A percentile compares a stretch with the other conserved stretches of the same genome.
These are phyloP conservation scores for Saturnispora mendoncae DNA, from an alignment of 805 yeast species.

Conservation along the genomic window DNA sequence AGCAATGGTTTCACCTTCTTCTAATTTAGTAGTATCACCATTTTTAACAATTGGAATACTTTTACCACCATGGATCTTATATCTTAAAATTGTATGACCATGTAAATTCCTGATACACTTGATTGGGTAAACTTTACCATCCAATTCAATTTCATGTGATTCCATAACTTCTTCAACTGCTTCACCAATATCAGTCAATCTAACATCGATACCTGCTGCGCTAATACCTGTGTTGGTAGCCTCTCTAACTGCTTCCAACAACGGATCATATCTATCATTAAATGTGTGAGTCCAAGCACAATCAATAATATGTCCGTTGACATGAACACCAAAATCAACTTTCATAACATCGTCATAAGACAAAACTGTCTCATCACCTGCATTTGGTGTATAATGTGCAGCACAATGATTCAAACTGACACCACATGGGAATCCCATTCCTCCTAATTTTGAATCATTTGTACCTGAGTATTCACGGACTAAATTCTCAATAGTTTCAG, in stretches of 20 bases:
- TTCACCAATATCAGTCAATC: slow-evolving; percentile 91
- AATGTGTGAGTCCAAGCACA: slow-evolving; percentile 91
- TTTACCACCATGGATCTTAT: slow-evolving; percentile 86
- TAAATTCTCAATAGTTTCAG: slow-evolving; percentile 80
- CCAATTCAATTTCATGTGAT: slow-evolving; percentile 82
- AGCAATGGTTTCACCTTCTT: slow-evolving; percentile 96
- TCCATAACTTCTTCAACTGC: slow-evolving; percentile 97
- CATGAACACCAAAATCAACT: slow-evolving; percentile 94
- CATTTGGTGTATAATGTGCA: slow-evolving; percentile 96
- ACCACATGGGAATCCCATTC: slow-evolving; percentile 99
- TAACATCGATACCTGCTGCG: slow-evolving; percentile 92
- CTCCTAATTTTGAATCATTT: slow-evolving; percentile 63
- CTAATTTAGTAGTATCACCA: slow-evolving; percentile 95
- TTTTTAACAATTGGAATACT: slow-evolving; percentile 93
- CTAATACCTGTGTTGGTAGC: slow-evolving; percentile 92
- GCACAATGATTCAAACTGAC: slow-evolving; percentile 88
- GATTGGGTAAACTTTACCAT: slow-evolving; percentile 78
- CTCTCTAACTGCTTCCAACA: slow-evolving; percentile 77
- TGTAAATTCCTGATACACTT: slow-evolving; percentile 86
- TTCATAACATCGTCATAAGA: slow-evolving; percentile 89
- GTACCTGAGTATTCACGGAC: slow-evolving; percentile 57
- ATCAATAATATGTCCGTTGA: slow-evolving; percentile 88
- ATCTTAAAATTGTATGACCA: slow-evolving; percentile 88
- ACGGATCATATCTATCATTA: slow-evolving; percentile 70
- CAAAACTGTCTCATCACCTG: slow-evolving; percentile 79